Base-by-base conservation (phyloP, 257 asterid genomes). In the Penstemon eatonii region DNA sequence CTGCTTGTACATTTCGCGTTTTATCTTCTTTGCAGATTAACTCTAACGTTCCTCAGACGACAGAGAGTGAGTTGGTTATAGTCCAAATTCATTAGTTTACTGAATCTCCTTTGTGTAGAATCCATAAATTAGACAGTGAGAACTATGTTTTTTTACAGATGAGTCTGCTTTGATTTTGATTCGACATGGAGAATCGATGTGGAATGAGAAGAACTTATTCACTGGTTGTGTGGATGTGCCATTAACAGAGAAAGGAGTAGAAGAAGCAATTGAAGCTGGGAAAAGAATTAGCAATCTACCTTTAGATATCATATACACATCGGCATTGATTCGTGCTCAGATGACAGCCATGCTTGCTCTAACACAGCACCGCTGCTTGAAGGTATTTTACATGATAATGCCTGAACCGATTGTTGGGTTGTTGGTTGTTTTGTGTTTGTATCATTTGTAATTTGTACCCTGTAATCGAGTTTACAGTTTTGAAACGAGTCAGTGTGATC, bases 161-260 rank as follows among this genome's bases (percentile, higher is more conserved):
- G 96, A 91, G 70, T 87, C 94, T 63, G 60, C 81, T 65, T 82
- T 91, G 81, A 87, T 91, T 56, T 79, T 91, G 81, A 73, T 91
- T 78, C 72, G 98, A 47, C 98, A 91, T 61, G 98, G 98, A 60
- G 95, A 91, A 71, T 91, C 98, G n/a, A 85, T 86, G 96, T 91
- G 98, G 98, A 91, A 91, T 4, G 98, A 89, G 82, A 91, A 91
- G 82, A 89, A 91, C 72, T 84, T 89, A 54, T 91, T 91, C 77
- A 91, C 98, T 38, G 96, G 98, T 71, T 91, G 98, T 73, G 98
- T 91, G 54, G 96, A 89, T 60, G 96, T 89, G 69, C 98, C 98
- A 37, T 77, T 91, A 82, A 91, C 98, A 3, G 76, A 73, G 52
- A 85, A 78, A 87, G 96, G 98, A 15, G 92, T 87, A 0, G 92